Evolutionary conservation across 2,329 filamentous ascomycete genomes (phyloP), one percentile per base, ranked within the genome.

Genomic region (Beauveria caledonica): DNA sequence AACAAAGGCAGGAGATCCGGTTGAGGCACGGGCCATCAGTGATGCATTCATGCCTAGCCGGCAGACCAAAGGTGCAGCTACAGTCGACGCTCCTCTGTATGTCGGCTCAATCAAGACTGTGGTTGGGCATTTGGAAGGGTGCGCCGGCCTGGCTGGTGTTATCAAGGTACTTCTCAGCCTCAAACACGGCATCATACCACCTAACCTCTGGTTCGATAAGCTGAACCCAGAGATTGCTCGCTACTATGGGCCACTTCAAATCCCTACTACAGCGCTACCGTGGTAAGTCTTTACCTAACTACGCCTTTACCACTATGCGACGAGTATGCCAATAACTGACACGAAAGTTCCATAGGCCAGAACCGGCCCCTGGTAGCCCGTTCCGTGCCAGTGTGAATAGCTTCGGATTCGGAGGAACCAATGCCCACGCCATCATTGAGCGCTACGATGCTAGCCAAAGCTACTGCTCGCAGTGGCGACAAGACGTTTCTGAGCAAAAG

Each of bases 91-190:
- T 9, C 21, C 29, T 5, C 57, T 69, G 2, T 76, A 70, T 54
- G 71, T 77, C 5, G 77, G 76, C 9, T 77, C 76, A 0, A 72
- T 79, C 7, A 79, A 79, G 55, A 75, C 76, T 1, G 78, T 78
- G 57, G 74, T 79, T 29, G 78, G 78, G 8, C 78, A 81, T 65
- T 58, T 77, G 5, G 78, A 80, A 63, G 77, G 73, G 0, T 75
- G 76, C 0, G 76, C 74, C 0, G 77, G 78, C 25, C 73, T 80
- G 36, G 75, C 75, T 1, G 76, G 73, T 6, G 66, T 80, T 21
- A 76, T 81, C 62, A 81, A 81, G 65, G 74, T 74, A 0, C 73
- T 74, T 2, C 63, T 80, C 60, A 76, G 75, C 68, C 67, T 80
- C 6, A 74, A 79, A 63, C 69, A 75, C 53, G 73, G 73, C 8